Percentiles rank a stretch among this genome's conserved stretches.
phyloP scores from a whole-genome alignment of 495 filamentous ascomycete genomes.

The Symbiotaphrina buchneri region DNA sequence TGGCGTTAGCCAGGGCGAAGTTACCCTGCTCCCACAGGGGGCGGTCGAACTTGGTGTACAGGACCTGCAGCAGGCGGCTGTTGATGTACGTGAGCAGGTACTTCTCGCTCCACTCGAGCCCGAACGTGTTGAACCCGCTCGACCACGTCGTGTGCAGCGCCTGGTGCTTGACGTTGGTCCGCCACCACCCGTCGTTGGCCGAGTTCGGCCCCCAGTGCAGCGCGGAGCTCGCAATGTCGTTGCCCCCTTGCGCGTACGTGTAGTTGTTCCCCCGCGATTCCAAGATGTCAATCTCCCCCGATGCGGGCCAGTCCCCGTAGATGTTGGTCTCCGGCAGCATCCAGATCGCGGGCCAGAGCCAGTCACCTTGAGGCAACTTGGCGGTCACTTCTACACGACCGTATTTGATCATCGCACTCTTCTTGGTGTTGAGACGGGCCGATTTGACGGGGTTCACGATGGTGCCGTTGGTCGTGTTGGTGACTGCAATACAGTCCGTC shows the following conservation, averaged over 20 bases:
- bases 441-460: constrained; percentile 65
- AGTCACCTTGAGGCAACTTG: constrained; percentile 52
- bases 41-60: constrained; percentile 55
- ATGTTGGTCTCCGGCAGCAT: constrained; percentile 55
- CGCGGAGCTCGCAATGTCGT: constrained; percentile 61
- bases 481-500: constrained; percentile 34
- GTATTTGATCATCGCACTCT: constrained; percentile 49
- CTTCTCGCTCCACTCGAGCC: constrained; percentile 70
- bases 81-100: constrained; percentile 78
- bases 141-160: constrained; percentile 59
- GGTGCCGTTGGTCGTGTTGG: constrained; percentile 45
- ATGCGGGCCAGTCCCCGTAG: constrained; percentile 58
- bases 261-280: constrained; percentile 66
- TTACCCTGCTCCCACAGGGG: constrained; percentile 51
- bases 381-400: constrained; percentile 64
- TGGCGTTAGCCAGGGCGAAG: constrained; percentile 43
- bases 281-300: constrained; percentile 71
- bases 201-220: constrained; percentile 59
- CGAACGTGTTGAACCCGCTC: constrained; percentile 45
- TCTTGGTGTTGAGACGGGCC: constrained; percentile 50
- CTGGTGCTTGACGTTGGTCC: constrained; percentile 49
- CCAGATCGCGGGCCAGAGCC: constrained; percentile 87
- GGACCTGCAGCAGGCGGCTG: constrained; percentile 52
- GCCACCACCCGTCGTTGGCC: constrained; percentile 46
- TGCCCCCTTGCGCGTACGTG: constrained; percentile 49